Conservation (phyloP, 2,329 filamentous ascomycete species). For the Davidsoniella virescens region DNA sequence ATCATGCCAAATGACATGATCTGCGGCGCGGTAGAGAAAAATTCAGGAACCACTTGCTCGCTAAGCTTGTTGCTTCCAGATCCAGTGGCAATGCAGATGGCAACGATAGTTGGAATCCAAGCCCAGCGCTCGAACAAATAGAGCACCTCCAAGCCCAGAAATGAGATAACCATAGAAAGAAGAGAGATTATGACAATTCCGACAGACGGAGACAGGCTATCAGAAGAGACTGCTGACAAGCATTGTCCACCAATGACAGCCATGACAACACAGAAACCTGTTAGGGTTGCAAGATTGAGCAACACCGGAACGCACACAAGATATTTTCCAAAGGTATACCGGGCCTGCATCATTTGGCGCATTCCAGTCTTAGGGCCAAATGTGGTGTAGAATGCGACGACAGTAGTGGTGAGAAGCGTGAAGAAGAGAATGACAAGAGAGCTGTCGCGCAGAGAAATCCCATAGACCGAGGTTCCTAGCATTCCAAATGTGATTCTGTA, state of each 20-base stretch:
- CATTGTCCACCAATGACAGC: slow-evolving; percentile 45
- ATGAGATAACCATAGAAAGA: slow-evolving; percentile 41
- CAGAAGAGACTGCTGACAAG: slow-evolving; percentile 35
- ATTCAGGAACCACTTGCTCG: slow-evolving; percentile 25
- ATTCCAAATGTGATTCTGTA: slow-evolving; percentile 45
- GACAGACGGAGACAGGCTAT: slow-evolving; percentile 32
- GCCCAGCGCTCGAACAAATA: slow-evolving; percentile 43
- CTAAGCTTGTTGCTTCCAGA: slow-evolving; percentile 33
- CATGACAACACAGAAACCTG: slow-evolving; percentile 47
- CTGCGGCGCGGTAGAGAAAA: slow-evolving; percentile 19
- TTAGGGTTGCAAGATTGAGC: slow-evolving; percentile 45
- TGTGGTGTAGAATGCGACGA: slow-evolving; percentile 40
- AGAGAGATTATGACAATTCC: slow-evolving; percentile 46
- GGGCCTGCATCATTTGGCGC: slow-evolving; percentile 48
- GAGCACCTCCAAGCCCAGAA: slow-evolving; percentile 41
- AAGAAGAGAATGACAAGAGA: slow-evolving; percentile 48
- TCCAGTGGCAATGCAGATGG: slow-evolving; percentile 37
- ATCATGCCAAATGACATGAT: slow-evolving; percentile 43
- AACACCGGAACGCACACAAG: slow-evolving; percentile 42
- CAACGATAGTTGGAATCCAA: slow-evolving; percentile 38
- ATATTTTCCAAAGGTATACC: slow-evolving; percentile 45
- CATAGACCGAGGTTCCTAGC: slow-evolving; percentile 37
- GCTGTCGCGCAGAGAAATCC: slow-evolving; percentile 38
- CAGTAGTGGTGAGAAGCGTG: slow-evolving; percentile 34
- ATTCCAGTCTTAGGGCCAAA: slow-evolving; percentile 46